These are phyloP conservation scores for Cercospora sp. DNA, from an alignment of 2,329 filamentous ascomycete species.

Conservation along the genomic window DNA sequence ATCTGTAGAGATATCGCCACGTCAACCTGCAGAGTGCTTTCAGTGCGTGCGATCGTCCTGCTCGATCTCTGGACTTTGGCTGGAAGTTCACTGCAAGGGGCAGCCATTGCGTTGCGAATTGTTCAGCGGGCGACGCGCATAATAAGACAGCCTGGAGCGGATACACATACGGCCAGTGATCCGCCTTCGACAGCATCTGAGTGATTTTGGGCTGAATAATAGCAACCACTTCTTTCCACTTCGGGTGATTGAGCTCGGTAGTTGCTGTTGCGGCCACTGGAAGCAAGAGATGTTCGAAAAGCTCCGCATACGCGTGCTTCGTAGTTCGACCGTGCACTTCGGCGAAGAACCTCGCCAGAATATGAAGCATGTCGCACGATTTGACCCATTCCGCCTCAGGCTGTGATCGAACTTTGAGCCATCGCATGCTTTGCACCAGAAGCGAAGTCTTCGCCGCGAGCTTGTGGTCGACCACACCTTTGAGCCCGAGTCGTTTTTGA, in stretches of 20 bases:
- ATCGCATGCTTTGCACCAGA: slow-evolving; percentile 87
- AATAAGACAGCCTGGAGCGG: slow-evolving; percentile 83
- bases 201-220: slow-evolving; percentile 74
- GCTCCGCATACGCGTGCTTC: slow-evolving; percentile 92
- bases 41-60: slow-evolving; percentile 73
- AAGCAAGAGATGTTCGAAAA: slow-evolving; percentile 81
- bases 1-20: slow-evolving; percentile 90
- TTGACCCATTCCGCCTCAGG: slow-evolving; percentile 77
- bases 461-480: slow-evolving; percentile 66
- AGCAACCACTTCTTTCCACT: slow-evolving; percentile 83
- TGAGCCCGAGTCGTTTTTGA: slow-evolving; percentile 72
- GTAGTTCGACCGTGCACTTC: slow-evolving; percentile 83
- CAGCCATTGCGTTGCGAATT: slow-evolving; percentile 83
- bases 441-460: slow-evolving; percentile 81
- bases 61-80: slow-evolving; percentile 79
- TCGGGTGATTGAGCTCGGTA: slow-evolving; percentile 70
- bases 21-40: slow-evolving; percentile 86
- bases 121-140: slow-evolving; percentile 82
- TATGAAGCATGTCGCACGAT: slow-evolving; percentile 84
- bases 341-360: slow-evolving; percentile 77
- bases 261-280: slow-evolving; percentile 81
- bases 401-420: slow-evolving; percentile 73
- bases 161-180: slow-evolving; percentile 87
- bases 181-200: slow-evolving; percentile 85
- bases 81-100: slow-evolving; percentile 76